Percentiles rank a stretch among this genome's conserved stretches.
phyloP scores from a whole-genome alignment of 1,284 basidiomycete genomes.

The Grifola frondosa region DNA sequence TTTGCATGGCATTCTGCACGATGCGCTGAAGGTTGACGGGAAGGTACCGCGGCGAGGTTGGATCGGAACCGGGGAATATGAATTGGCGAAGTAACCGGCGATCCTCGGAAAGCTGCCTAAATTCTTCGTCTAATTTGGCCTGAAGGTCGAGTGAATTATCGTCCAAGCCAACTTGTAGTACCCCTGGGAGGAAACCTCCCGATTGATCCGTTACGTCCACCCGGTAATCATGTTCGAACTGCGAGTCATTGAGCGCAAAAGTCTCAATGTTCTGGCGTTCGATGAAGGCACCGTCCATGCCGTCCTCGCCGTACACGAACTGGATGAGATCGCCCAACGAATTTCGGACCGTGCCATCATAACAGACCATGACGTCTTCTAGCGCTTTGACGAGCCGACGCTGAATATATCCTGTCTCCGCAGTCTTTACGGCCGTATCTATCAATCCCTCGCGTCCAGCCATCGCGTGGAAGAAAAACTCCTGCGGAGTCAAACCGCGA shows the following conservation, averaged over 20 bases:
- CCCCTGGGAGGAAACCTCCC: constrained; percentile 77
- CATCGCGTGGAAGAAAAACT: constrained; percentile 99
- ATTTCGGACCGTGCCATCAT: constrained; percentile 97
- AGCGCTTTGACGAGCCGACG: constrained; percentile 97
- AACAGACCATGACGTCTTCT: constrained; percentile 97
- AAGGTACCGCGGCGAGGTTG: constrained; percentile 74
- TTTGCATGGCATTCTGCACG: constrained; percentile 93
- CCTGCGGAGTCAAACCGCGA: constrained; percentile 94
- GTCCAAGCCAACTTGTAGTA: constrained; percentile 93
- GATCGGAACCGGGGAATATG: constrained; percentile 82
- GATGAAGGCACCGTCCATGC: constrained; percentile 98
- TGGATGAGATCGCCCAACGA: constrained; percentile 95
- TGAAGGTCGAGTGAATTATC: constrained; percentile 90
- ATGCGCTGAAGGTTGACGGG: constrained; percentile 95
- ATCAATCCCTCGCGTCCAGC: constrained; percentile 99
- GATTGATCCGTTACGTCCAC: constrained; percentile 88
- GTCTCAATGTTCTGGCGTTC: constrained; percentile 94
- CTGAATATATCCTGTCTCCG: constrained; percentile 99
- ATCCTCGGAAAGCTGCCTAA: constrained; percentile 73
- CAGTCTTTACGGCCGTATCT: constrained; percentile 99
- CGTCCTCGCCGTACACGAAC: constrained; percentile 98
- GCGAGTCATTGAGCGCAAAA: constrained; percentile 78
- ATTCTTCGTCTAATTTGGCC: constrained; percentile 88
- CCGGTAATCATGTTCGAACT: constrained; percentile 89
- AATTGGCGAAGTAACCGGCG: constrained; percentile 76